Percentiles rank a stretch among this genome's conserved stretches.
Conservation (phyloP, 164 flowering plant species). For the Vitis labrusca region DNA sequence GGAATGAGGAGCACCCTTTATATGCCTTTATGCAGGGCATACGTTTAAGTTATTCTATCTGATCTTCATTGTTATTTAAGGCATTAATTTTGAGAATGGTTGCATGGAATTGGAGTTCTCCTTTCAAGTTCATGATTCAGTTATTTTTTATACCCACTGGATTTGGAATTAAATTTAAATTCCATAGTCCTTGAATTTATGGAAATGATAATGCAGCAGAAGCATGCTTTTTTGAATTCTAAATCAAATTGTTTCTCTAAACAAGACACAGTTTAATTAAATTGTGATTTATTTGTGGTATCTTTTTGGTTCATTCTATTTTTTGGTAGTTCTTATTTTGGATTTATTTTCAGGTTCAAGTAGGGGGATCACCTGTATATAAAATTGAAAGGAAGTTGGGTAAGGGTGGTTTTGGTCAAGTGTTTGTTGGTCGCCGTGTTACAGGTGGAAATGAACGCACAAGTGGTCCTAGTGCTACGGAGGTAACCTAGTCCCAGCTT, state of each 20-base stretch:
- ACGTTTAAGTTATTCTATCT: no score
- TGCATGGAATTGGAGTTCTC: no score
- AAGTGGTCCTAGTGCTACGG: constrained; percentile 60
- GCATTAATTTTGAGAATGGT: no score
- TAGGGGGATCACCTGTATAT: constrained; percentile 84
- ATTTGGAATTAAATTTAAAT: no score
- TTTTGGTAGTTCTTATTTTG: not conserved
- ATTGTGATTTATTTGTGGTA: not conserved
- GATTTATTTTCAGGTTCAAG: constrained; percentile 63
- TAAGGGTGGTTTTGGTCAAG: constrained; percentile 99
- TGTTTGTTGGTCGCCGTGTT: constrained; percentile 92
- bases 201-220: not conserved
- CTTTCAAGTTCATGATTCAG: not conserved
- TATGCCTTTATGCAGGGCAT: no score
- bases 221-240: not conserved
- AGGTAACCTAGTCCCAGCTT: constrained; percentile 37
- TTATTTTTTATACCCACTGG: not conserved
- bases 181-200: no score
- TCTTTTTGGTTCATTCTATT: not conserved
- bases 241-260: not conserved
- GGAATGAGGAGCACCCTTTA: no score
- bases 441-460: constrained; percentile 64
- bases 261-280: not conserved
- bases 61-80: no score
- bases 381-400: constrained; percentile 89